Evolutionary conservation across 768 basidiomycete species (phyloP).

Genomic region (Melanogaster broomeanus): DNA sequence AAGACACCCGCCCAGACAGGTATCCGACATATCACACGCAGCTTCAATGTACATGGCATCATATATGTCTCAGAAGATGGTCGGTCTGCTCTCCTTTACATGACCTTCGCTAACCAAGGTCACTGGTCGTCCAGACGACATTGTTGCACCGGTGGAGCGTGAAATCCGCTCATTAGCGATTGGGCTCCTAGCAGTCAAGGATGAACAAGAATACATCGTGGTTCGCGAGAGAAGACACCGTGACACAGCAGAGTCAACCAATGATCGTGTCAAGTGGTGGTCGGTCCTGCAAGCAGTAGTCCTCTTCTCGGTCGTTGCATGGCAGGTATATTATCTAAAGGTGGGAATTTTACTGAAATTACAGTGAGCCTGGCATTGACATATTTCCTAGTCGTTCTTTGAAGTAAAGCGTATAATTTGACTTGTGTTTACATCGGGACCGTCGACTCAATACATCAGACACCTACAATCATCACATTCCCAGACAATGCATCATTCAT

Average conservation of each 20-base stretch:
- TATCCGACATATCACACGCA: conserved; percentile 29
- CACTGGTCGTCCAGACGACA: conserved; percentile 47
- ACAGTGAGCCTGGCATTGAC: conserved; percentile 1
- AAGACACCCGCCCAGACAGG: not conserved
- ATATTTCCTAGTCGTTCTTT: conserved; percentile 67
- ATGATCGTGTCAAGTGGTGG: conserved; percentile 99
- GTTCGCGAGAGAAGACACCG: conserved; percentile 91
- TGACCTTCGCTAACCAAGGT: conserved; percentile 1
- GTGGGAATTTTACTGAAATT: conserved; percentile 36
- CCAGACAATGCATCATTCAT: not conserved
- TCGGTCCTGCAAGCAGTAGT: conserved; percentile 88
- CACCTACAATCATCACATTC: not conserved
- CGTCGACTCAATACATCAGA: not conserved
- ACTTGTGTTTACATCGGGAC: conserved; percentile 12
- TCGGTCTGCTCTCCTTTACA: conserved; percentile 28
- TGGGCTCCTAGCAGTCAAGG: conserved; percentile 87
- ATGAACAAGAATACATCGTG: conserved; percentile 98
- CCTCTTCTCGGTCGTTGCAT: conserved; percentile 86
- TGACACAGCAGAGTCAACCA: conserved; percentile 92
- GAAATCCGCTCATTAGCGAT: conserved; percentile 87
- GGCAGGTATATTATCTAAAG: conserved; percentile 98
- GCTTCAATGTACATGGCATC: conserved; percentile 98
- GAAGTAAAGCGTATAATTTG: conserved; percentile 90
- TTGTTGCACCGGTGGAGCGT: conserved; percentile 93
- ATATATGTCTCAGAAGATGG: conserved; percentile 93